Conservation (phyloP, 176 grass and related monocot species). For the Aegilops sharonensis region DNA sequence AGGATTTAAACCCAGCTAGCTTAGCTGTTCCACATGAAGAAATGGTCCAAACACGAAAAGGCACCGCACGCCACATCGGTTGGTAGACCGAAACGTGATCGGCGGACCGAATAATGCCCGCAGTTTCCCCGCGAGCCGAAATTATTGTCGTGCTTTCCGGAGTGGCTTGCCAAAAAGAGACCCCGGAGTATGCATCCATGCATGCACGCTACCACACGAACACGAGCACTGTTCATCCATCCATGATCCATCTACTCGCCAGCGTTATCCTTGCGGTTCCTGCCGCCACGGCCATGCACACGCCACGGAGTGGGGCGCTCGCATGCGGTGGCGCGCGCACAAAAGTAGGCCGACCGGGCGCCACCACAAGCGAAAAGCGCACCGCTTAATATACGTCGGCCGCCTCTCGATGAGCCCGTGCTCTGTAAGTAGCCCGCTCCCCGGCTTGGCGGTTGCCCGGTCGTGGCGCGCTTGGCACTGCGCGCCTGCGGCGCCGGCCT, state of each 20-base stretch:
- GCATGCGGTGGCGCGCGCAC: neutral
- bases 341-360: neutral
- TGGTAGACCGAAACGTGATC: conserved; percentile 36
- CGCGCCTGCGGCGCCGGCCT: neutral
- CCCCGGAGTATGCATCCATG: neutral
- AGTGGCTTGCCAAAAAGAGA: conserved; percentile 34
- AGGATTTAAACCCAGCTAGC: neutral
- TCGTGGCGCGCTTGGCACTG: neutral
- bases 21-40: neutral
- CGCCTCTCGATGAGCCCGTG: neutral
- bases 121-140: neutral
- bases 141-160: conserved; percentile 44
- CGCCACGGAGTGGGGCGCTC: too few species aligned
- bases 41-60: conserved; percentile 16
- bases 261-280: neutral
- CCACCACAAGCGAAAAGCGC: conserved; percentile 13
- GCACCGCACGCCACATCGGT: conserved; percentile 40
- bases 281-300: neutral
- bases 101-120: conserved; percentile 21
- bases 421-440: neutral
- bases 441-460: conserved; percentile 30
- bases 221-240: neutral
- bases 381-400: neutral
- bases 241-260: neutral
- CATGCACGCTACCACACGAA: neutral